phyloP scores from a whole-genome alignment of 2,329 filamentous ascomycete species.

The Paraphaeosphaeria sporulosa region DNA sequence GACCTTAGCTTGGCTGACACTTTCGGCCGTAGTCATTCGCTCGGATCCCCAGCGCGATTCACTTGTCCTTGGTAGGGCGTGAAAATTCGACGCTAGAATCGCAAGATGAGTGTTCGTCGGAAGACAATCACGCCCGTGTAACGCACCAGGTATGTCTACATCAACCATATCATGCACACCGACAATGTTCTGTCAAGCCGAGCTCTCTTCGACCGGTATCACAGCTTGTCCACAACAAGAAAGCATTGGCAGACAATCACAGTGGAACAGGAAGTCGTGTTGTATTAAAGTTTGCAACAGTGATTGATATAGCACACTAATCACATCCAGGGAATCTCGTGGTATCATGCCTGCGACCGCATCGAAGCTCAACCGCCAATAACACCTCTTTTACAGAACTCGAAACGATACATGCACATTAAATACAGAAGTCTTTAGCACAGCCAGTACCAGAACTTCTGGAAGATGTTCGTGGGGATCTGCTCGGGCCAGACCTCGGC shows the following conservation, averaged over 20 bases:
- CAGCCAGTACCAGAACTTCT: constrained; percentile 60
- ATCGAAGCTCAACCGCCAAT: background rate
- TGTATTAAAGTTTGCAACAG: background rate
- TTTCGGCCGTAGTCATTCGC: background rate
- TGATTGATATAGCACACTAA: constrained; percentile 3
- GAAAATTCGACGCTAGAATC: background rate
- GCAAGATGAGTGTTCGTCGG: background rate
- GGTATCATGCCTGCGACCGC: background rate
- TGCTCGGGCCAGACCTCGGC: constrained; percentile 55
- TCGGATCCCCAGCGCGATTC: too few species aligned
- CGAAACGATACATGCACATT: background rate
- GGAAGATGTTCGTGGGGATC: constrained; percentile 52
- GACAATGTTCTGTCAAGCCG: background rate
- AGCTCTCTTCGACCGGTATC: background rate
- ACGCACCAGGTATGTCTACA: background rate
- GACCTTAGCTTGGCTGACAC: background rate
- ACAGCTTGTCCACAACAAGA: background rate
- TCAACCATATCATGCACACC: background rate
- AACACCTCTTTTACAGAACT: background rate
- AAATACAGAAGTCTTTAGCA: constrained; percentile 35
- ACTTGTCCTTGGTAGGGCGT: constrained; percentile 1
- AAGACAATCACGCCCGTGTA: background rate
- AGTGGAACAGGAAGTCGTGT: background rate
- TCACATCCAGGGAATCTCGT: background rate
- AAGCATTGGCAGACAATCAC: background rate